These are phyloP conservation scores for Smallanthus sonchifolius DNA, from an alignment of 129 eudicot genomes.

Conservation along the genomic window DNA sequence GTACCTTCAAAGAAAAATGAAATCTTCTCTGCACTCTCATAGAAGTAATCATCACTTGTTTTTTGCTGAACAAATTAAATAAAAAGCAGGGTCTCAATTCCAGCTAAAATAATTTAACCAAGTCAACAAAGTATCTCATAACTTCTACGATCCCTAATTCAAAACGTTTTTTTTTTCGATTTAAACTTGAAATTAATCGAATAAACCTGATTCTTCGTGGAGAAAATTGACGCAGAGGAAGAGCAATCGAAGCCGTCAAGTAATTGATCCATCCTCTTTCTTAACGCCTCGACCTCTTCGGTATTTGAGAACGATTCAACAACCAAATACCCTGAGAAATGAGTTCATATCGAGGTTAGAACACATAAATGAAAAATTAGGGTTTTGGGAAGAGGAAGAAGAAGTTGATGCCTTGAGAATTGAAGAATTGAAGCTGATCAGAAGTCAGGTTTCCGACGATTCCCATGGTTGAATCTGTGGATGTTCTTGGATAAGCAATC, in stretches of 20 bases:
- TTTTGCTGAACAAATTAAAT: conserved; percentile 42
- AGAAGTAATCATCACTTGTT: conserved; percentile 79
- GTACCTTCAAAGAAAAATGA: conserved; percentile 97
- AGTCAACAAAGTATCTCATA: neutral
- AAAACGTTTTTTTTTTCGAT: neutral
- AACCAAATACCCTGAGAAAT: conserved; percentile 58
- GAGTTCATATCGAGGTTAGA: neutral
- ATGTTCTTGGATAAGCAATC: neutral
- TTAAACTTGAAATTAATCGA: conserved; percentile 2
- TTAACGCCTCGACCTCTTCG: conserved; percentile 58
- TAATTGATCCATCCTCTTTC: conserved; percentile 61
- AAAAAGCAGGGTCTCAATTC: neutral
- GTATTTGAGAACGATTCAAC: conserved; percentile 64
- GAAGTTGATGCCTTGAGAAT: conserved; percentile 52
- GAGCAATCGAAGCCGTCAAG: conserved; percentile 76
- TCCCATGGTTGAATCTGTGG: conserved; percentile 39
- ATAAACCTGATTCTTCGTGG: conserved; percentile 79
- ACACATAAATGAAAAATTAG: neutral
- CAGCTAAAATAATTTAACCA: neutral
- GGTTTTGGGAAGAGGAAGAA: conserved; percentile 2
- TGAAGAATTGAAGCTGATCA: conserved; percentile 61
- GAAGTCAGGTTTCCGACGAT: conserved; percentile 44
- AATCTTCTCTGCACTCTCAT: conserved; percentile 88
- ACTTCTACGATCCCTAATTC: neutral
- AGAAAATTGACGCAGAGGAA: conserved; percentile 62